phyloP scores from a whole-genome alignment of 2,329 filamentous ascomycete species.

The Fusarium pininemorale region DNA sequence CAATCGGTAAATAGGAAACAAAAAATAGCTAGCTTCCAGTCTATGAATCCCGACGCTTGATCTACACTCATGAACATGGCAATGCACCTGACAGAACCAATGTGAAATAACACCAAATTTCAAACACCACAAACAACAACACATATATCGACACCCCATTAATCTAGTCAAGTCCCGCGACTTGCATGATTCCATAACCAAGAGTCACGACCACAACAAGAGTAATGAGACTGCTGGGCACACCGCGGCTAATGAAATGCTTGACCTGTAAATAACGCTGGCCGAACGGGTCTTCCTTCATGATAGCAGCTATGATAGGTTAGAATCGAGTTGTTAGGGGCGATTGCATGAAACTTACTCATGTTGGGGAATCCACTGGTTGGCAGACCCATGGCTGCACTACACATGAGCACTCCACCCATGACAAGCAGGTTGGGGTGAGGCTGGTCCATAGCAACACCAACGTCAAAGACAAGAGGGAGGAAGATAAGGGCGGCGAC shows the following conservation, averaged over 20 bases:
- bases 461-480: slow-evolving; percentile 88
- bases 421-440: slow-evolving; percentile 96
- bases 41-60: slow-evolving; percentile 30
- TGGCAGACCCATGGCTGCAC: slow-evolving; percentile 92
- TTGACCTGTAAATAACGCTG: slow-evolving; percentile 91
- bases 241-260: slow-evolving; percentile 93
- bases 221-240: slow-evolving; percentile 85
- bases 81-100: not conserved
- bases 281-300: slow-evolving; percentile 97
- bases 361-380: slow-evolving; percentile 99
- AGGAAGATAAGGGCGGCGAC: slow-evolving; percentile 95
- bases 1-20: not conserved
- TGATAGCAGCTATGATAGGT: slow-evolving; percentile 79
- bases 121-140: not conserved
- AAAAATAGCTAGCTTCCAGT: not conserved
- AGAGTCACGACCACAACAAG: slow-evolving; percentile 85
- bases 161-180: slow-evolving; percentile 68
- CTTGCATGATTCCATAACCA: slow-evolving; percentile 89
- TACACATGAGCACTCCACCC: slow-evolving; percentile 95
- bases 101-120: slow-evolving; percentile 1
- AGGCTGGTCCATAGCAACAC: slow-evolving; percentile 83
- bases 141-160: not conserved
- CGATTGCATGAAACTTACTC: slow-evolving; percentile 73
- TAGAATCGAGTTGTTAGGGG: slow-evolving; percentile 23
- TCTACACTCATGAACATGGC: slow-evolving; percentile 24